Evolutionary conservation across 495 filamentous ascomycete genomes (phyloP), one percentile per base, ranked within the genome.

Genomic region (Aspergillus biplanus): DNA sequence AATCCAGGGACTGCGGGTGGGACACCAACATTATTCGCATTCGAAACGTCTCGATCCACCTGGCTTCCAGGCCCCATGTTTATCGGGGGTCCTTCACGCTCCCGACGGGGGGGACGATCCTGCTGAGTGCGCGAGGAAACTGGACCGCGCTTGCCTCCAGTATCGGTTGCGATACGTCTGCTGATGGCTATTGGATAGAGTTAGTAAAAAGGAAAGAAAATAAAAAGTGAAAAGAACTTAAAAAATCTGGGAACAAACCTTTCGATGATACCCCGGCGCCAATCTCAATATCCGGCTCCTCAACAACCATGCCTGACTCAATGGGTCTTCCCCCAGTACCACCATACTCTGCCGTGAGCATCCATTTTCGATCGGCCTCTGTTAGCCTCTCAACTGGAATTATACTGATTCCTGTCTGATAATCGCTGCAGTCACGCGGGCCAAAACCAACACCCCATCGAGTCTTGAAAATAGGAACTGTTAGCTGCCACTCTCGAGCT

Each of bases 271-370:
- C 96, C 55, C 95, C 95, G 47, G 93, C 92, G 48, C 95, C 95
- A 62, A 99, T 99, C 73, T 99, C 95, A 67, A 99, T 99, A 72
- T 99, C 95, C 7, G 95, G 95, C 75, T 99, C 95, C 70, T 99
- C 95, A 21, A 98, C 90, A 13, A 93, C 88, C 75, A 98, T 87
- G 18, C 94, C 94, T 31, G 81, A 79, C 68, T 91, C 90, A 61
- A 99, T 90, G 1, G 86, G 77, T 52, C 85, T 85, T 53, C 93
- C 95, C 56, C 95, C 96, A 62, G 90, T 95, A 42, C 95, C 95
- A 63, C 95, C 95, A 65, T 90, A 97, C 67, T 95, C 92, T 18
- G 95, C 95, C 50, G 87, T 96, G 63, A 97, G 78, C 88, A 98
- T 94, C 96, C 96, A 99, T 74, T 97, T 96, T 35, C 90, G 84